Base-by-base conservation (phyloP, 129 eudicot genomes). In the Calendula officinalis region DNA sequence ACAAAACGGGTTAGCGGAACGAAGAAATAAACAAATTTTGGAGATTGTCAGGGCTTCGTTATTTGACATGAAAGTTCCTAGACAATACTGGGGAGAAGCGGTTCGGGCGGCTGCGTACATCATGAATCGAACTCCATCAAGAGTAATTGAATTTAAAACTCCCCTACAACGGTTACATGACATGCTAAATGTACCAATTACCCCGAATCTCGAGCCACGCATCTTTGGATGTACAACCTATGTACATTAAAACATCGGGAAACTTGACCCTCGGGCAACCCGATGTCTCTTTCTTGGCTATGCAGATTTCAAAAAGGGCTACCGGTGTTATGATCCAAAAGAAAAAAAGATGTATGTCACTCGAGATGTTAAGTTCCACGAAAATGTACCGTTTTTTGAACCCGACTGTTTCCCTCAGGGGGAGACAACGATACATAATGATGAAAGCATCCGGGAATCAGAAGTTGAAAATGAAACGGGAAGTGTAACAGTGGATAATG, bases 181-280 rank as follows among this genome's bases (percentile, higher is more conserved):
- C 3, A 15, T 27, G 12, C 27, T 55, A 11, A 41, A 62, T 41
- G 15, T 68, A 56, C 64, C 56, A 22, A 62, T 42, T 37, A 7
- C 12, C 8, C 56, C 65, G 7, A 68, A 56, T 56, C 74, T 68
- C 32, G 75, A 70, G 17, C 68, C 68, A 14, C 49, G 69, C 5
- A 54, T 50, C 34, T 71, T 50, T 50, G 37, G 48, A 49, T 39
- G 33, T 42, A 37, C 49, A 34, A 7, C 35, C 7, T 38, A 60
- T 37, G 46, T 60, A 11, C 48, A 38, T 13, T n/a, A 60, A 60
- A 42, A 42, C 8, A 16, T 35, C 66, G 66, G 62, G 66, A 42
- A 60, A 38, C 46, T 42, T 42, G 35, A 63, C 33, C 54, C 54
- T 17, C 51, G 41, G 46, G 51, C 56, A 43, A 44, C 44, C 36